Conservation (phyloP, 2,329 filamentous ascomycete species). For the Aspergillus luchuensis region DNA sequence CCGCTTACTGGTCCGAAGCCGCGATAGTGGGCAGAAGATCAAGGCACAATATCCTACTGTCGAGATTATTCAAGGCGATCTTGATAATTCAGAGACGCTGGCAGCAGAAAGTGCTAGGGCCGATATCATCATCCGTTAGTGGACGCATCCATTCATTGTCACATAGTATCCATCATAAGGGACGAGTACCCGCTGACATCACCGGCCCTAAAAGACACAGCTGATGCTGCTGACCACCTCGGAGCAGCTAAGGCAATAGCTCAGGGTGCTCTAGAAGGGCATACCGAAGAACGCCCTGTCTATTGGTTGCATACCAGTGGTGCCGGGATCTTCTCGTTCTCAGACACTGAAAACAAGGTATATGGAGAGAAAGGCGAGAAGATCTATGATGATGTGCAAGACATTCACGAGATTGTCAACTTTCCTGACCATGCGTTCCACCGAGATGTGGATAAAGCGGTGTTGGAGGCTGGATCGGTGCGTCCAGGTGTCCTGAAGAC, state of each 20-base stretch:
- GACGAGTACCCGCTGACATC: no score
- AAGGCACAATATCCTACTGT: slow-evolving; percentile 9
- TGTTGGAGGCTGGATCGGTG: slow-evolving; percentile 7
- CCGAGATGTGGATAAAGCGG: slow-evolving; percentile 15
- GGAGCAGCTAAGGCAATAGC: slow-evolving; percentile 11
- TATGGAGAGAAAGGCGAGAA: slow-evolving; percentile 9
- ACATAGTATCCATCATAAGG: no score
- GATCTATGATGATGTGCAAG: slow-evolving; percentile 12
- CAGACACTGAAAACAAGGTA: slow-evolving; percentile 11
- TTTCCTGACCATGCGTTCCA: slow-evolving; percentile 20
- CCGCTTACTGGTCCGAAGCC: slow-evolving; percentile 11
- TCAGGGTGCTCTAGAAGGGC: slow-evolving; percentile 12
- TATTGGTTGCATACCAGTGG: slow-evolving; percentile 20
- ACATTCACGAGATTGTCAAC: slow-evolving; percentile 12
- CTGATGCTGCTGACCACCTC: slow-evolving; percentile 16
- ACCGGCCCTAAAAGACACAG: slow-evolving; percentile 6
- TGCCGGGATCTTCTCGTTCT: slow-evolving; percentile 15
- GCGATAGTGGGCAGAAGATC: slow-evolving; percentile 9
- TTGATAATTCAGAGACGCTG: slow-evolving; percentile 4
- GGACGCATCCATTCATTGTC: neutral
- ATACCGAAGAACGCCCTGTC: slow-evolving; percentile 7
- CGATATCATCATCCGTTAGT: slow-evolving; percentile 20
- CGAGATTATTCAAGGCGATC: neutral
- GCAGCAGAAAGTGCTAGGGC: slow-evolving; percentile 11
- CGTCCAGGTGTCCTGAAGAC: slow-evolving; percentile 2